Base-by-base conservation (phyloP, 345 rosid species). In the Acer negundo region DNA sequence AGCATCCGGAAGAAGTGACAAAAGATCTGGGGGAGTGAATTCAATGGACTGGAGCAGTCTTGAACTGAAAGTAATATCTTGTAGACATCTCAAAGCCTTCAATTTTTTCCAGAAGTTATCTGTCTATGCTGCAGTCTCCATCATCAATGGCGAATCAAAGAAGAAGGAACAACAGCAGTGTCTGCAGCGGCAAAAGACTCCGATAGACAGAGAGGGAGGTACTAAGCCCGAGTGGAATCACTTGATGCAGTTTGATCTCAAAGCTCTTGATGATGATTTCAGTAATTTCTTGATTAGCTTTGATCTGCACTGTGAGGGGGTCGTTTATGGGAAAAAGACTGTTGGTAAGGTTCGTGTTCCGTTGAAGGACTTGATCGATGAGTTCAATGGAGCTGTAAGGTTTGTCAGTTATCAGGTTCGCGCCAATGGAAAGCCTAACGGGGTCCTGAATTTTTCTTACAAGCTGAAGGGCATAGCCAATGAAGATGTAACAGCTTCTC, bases 191-290 rank as follows among this genome's bases (percentile, higher is more conserved):
- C 84, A 88, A 28, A 83, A 80, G 76, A 83, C 90, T 22, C 73
- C 66, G 0, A 70, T 70, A 16, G 79, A 79, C 70, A 77, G 75
- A 70, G 75, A 46, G n/a, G 85, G 90, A 16, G 82, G 82, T 6
- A 44, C 78, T 31, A 84, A 84, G 70, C 92, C 90, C 0, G 83
- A 83, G 65, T 88, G 92, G 90, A 88, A 86, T 68, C 84, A 88
- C 58, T 7, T 44, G 12, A 38, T 89, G 80, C 46, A 64, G 42
- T 81, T 89, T 68, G 84, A 89, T 78, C 83, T 89, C 5, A 28
- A 49, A 31, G 6, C 74, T 13, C 42, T 59, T 26, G 59, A 67
- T 1, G 58, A 74, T 3, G 38, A 65, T 9, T 28, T 9, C 17
- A 64, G 74, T 44, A 59, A 62, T 72, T 78, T 85, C 17, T 81